phyloP scores from a whole-genome alignment of 148 eudicot species.

The Rhododendron mucronatum region DNA sequence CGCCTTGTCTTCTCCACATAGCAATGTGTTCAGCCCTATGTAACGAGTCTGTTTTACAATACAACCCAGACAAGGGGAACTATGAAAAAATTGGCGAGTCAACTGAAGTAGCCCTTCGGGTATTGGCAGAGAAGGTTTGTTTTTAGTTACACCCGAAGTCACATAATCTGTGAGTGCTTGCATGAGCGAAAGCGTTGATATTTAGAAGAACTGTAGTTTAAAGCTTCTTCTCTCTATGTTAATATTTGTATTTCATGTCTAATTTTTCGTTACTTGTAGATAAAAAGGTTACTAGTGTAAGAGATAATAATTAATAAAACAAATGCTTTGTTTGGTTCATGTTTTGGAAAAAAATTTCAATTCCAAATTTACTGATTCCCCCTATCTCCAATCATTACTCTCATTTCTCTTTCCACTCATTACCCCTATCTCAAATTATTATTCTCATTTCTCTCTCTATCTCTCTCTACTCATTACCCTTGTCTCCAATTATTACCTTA shows the following conservation, averaged over 20 bases:
- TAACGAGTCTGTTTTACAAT: constrained; percentile 89
- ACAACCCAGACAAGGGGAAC: constrained; percentile 88
- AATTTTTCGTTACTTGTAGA: not conserved
- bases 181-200: not conserved
- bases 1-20: constrained; percentile 89
- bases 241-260: not conserved
- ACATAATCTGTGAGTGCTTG: not conserved
- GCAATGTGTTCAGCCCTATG: constrained; percentile 99
- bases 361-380: no score
- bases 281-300: no score
- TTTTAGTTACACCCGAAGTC: not conserved
- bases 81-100: constrained; percentile 98
- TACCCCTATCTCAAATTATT: no score
- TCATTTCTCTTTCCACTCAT: no score
- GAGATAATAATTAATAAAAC: no score
- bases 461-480: no score
- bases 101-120: constrained; percentile 99
- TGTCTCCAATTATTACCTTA: no score
- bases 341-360: no score
- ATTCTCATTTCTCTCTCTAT: no score
- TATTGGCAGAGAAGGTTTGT: constrained; percentile 86
- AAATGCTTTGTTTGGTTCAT: no score
- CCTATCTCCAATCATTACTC: no score
- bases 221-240: not conserved
- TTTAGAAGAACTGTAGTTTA: not conserved